These are phyloP conservation scores for Kregervanrija delftensis DNA, from an alignment of 805 yeast species.

Conservation along the genomic window DNA sequence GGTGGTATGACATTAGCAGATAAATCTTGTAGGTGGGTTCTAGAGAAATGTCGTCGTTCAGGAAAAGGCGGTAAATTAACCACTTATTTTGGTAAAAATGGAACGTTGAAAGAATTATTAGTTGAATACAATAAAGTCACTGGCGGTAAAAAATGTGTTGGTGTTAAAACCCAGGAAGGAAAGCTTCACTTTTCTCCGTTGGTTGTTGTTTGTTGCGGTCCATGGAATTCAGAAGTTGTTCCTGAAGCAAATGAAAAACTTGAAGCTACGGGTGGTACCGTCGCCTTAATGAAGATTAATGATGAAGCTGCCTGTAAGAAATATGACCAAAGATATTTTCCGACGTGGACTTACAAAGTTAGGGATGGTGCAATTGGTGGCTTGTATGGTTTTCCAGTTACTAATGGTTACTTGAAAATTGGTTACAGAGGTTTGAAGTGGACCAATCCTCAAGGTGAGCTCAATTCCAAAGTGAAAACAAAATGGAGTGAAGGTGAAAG, in stretches of 20 bases:
- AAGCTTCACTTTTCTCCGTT: slow-evolving; percentile 15
- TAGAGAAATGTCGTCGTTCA: slow-evolving; percentile 14
- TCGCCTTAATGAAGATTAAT: slow-evolving; percentile 21
- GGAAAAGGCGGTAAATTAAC: slow-evolving; percentile 18
- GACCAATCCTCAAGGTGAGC: slow-evolving; percentile 18
- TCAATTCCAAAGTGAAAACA: slow-evolving; percentile 22
- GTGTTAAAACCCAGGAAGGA: slow-evolving; percentile 22
- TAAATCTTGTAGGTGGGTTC: slow-evolving; percentile 27
- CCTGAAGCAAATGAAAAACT: slow-evolving; percentile 24
- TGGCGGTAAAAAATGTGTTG: slow-evolving; percentile 14
- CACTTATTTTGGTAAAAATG: slow-evolving; percentile 17
- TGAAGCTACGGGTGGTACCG: slow-evolving; percentile 28
- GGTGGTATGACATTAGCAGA: slow-evolving; percentile 28
- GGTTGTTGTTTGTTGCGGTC: slow-evolving; percentile 22
- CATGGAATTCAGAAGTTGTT: slow-evolving; percentile 22
- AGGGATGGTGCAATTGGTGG: slow-evolving; percentile 26
- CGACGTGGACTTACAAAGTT: slow-evolving; percentile 26
- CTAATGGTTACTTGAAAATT: slow-evolving; percentile 23
- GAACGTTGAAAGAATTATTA: slow-evolving; percentile 11
- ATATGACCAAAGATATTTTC: slow-evolving; percentile 17
- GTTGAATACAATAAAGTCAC: slow-evolving; percentile 7
- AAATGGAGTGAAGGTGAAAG: slow-evolving; percentile 17
- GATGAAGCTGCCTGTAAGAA: slow-evolving; percentile 12
- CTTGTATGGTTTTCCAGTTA: slow-evolving; percentile 26
- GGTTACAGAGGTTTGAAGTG: slow-evolving; percentile 28